Evolutionary conservation across 1,284 basidiomycete species (phyloP).

Genomic region (Cystobasidium pallidum): DNA sequence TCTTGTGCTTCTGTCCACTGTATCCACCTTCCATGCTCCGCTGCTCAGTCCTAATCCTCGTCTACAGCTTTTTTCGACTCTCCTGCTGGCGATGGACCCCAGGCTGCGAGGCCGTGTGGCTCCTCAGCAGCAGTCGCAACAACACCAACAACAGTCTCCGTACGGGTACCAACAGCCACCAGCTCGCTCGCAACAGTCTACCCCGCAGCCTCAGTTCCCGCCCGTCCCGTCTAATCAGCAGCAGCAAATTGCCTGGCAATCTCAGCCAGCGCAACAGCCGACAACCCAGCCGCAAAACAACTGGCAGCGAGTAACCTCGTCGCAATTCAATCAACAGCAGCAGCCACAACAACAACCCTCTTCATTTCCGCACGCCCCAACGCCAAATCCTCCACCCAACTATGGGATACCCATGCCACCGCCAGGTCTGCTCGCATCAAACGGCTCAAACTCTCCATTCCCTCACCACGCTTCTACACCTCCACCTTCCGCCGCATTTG

Average conservation of each 20-base stretch:
- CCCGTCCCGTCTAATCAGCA: slow-evolving; percentile 13
- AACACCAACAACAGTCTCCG: slow-evolving; percentile 1
- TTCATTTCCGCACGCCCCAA: slow-evolving; percentile 5
- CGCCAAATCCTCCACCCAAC: slow-evolving; percentile 11
- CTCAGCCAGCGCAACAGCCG: slow-evolving; percentile 20
- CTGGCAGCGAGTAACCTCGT: slow-evolving; percentile 7
- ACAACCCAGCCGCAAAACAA: slow-evolving; percentile 6
- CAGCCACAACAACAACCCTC: background rate
- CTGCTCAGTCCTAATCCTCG: background rate
- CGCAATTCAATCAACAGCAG: slow-evolving; percentile 7
- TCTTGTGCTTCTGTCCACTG: background rate
- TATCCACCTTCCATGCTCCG: background rate
- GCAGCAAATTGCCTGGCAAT: slow-evolving; percentile 29
- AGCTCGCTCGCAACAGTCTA: slow-evolving; percentile 3
- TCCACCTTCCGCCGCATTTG: background rate
- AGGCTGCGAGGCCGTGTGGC: slow-evolving; percentile 35
- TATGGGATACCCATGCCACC: slow-evolving; percentile 16
- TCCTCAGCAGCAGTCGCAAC: slow-evolving; percentile 16
- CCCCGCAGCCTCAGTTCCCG: slow-evolving; percentile 17
- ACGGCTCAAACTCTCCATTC: background rate
- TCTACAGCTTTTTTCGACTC: background rate
- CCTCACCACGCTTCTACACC: slow-evolving; percentile 8
- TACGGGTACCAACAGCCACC: slow-evolving; percentile 18
- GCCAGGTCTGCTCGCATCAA: slow-evolving; percentile 2
- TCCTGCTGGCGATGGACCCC: slow-evolving; percentile 39